phyloP scores from a whole-genome alignment of 345 rosid genomes.

The Eucalyptus shirleyi region DNA sequence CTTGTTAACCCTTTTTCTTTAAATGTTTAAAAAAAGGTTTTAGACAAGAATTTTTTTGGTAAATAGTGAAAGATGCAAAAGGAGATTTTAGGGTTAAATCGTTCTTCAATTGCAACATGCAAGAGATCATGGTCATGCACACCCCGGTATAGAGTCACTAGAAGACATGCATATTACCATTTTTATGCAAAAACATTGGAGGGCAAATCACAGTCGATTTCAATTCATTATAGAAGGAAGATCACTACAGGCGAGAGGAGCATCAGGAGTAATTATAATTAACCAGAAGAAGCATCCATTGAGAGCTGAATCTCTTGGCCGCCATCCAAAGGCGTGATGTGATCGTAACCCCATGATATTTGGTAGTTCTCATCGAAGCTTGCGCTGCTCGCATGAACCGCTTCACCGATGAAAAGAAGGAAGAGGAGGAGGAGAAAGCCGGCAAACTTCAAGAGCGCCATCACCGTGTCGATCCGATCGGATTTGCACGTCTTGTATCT shows the following conservation, averaged over 20 bases:
- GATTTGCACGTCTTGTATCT: not conserved
- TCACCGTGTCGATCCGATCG: not conserved
- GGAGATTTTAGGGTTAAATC: not conserved
- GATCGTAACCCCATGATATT: slow-evolving; percentile 31
- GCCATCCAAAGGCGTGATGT: not conserved
- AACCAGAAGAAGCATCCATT: slow-evolving; percentile 38
- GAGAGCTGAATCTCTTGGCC: slow-evolving; percentile 38
- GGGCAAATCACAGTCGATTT: not conserved
- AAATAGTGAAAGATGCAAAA: not conserved
- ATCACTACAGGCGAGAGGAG: not conserved
- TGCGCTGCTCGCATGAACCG: not conserved
- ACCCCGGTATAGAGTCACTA: not conserved
- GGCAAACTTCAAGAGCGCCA: not conserved
- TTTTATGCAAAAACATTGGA: not conserved
- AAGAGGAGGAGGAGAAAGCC: not conserved
- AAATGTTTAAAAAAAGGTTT: not conserved
- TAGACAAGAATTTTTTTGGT: not conserved
- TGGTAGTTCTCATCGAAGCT: slow-evolving; percentile 22
- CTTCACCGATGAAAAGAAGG: not conserved
- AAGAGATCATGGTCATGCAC: not conserved
- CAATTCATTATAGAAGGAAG: not conserved
- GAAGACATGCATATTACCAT: not conserved
- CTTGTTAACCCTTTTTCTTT: not conserved
- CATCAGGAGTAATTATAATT: not conserved
- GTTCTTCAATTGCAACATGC: not conserved